Evolutionary conservation across 202 grass and related monocot genomes (phyloP).

Genomic region (Brachypodium distachyon): DNA sequence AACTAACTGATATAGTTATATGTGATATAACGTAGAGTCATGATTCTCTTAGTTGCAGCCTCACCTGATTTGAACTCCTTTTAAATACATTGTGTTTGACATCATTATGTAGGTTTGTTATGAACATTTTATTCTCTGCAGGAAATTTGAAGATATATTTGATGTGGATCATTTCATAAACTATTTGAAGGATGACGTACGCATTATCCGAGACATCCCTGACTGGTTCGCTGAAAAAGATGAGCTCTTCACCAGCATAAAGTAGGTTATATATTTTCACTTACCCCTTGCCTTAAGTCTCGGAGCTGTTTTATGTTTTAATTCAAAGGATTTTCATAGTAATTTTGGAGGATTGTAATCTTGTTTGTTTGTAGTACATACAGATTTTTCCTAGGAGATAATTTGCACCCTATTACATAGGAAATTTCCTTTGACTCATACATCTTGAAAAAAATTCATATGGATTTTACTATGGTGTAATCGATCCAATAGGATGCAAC

Average conservation of each 20-base stretch:
- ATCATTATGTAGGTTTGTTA: neutral
- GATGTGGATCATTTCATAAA: constrained; percentile 82
- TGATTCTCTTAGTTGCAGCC: neutral
- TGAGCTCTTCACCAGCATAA: constrained; percentile 82
- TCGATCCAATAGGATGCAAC: neutral
- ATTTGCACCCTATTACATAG: neutral
- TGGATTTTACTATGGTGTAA: neutral
- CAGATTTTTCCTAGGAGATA: neutral
- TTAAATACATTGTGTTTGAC: neutral
- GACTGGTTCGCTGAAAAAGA: constrained; percentile 78
- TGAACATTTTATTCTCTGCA: constrained; percentile 33
- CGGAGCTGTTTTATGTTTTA: neutral
- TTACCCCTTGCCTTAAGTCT: neutral
- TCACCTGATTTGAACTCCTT: neutral
- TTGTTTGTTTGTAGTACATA: neutral
- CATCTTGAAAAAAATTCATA: neutral
- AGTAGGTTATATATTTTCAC: constrained; percentile 18
- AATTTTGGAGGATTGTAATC: neutral
- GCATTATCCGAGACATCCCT: constrained; percentile 65
- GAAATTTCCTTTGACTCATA: neutral
- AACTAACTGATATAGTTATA: neutral
- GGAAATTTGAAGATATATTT: constrained; percentile 90
- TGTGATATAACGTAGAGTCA: neutral
- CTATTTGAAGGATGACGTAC: constrained; percentile 80
- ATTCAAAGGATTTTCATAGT: neutral